Conservation (phyloP, 345 rosid species). For the Salix viminalis region DNA sequence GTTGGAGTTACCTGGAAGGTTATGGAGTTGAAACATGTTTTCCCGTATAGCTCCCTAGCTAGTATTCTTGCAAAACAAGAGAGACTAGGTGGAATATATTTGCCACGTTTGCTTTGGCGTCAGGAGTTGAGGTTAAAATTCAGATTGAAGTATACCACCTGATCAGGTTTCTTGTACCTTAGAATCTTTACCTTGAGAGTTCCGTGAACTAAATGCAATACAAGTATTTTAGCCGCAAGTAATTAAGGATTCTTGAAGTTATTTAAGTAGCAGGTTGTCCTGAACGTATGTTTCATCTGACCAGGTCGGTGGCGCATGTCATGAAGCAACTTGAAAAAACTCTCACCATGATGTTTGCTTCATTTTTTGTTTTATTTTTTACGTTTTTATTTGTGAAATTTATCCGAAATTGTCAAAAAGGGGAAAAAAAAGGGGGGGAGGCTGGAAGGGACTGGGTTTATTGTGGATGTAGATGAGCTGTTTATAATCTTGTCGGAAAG, state of each 20-base stretch:
- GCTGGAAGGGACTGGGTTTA: no score
- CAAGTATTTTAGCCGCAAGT: background rate
- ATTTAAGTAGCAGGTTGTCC: background rate
- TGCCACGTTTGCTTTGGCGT: background rate
- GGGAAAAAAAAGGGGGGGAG: no score
- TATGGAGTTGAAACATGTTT: no score
- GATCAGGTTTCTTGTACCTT: background rate
- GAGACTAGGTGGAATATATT: no score
- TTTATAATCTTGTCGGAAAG: no score
- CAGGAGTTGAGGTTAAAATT: background rate
- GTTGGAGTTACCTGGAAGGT: no score
- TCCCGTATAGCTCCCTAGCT: no score
- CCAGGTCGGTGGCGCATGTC: background rate
- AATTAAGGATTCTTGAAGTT: background rate
- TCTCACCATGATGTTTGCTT: background rate
- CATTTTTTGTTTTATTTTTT: background rate
- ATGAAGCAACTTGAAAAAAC: background rate
- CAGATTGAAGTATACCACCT: background rate
- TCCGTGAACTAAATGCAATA: background rate
- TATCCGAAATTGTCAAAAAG: no score
- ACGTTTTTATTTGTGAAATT: no score
- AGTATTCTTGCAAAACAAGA: no score
- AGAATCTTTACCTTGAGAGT: background rate
- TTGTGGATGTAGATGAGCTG: no score
- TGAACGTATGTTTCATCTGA: background rate